Base-by-base conservation (phyloP, 164 flowering plant species). In the Hamamelis virginiana region DNA sequence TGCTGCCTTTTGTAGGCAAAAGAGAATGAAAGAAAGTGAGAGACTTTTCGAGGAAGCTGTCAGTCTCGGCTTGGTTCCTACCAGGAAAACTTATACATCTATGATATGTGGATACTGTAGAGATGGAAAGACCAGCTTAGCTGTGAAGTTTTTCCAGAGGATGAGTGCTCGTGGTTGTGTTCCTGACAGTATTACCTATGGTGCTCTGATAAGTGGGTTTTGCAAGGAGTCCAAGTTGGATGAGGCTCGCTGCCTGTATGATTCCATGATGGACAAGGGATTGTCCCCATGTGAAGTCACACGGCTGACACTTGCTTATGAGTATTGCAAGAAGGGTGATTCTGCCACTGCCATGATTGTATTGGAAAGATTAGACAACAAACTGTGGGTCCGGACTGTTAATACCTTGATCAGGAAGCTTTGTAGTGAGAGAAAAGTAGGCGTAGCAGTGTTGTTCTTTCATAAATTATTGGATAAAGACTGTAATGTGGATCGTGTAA, bases 241-340 rank as follows among this genome's bases (percentile, higher is more conserved):
- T 28, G 89, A 86, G 66, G 99, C 97, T 52, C 80, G 69, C 12
- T 52, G 25, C 50, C 76, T 92, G 19, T 92, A 84, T 74, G 83
- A 85, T 66, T 66, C 84, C 16, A 95, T 95, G 99, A 74, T 89
- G 19, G 87, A 87, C 65, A 87, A 76, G 72, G 94, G 96, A 25
- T 46, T 87, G 12, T 70, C 87, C n/a, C 99, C 99, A 5, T 84
- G 92, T 77, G 97, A 92, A 76, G 99, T 95, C 52, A 88, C 99
- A 57, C 83, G 94, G 59, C 45, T 91, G 55, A 91, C 99, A 38
- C 45, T 95, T 65, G 92, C 91, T 64, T 85, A 86, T 74, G 97
- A 91, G 67, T 88, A 82, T 58, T 92, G 97, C 88, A 88, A 81
- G 76, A 83, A 68, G 73, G 85, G 78, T 59, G 91, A 90, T 12